Percentiles rank a stretch among this genome's conserved stretches.
These are phyloP conservation scores for Sporobolomyces phaffii DNA, from an alignment of 768 basidiomycete species.

Conservation along the genomic window DNA sequence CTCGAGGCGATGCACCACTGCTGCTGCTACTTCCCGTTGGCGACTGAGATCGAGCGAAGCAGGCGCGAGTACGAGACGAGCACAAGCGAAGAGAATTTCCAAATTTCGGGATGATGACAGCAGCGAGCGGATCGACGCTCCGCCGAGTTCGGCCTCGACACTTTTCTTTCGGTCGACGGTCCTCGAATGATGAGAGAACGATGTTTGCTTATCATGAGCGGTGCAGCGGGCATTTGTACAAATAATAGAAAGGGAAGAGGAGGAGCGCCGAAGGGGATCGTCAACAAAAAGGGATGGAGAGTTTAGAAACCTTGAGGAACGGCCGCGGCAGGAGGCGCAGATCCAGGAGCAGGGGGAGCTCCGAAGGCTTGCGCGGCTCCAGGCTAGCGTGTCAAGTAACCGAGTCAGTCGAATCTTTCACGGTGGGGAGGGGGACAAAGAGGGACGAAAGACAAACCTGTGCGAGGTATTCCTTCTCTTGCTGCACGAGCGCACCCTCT, in stretches of 20 bases:
- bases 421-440: not conserved
- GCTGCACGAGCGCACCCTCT: slow-evolving; percentile 85
- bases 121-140: no score
- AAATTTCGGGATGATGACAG: no score
- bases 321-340: not conserved
- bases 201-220: not conserved
- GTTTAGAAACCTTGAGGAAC: slow-evolving; percentile 15
- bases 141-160: no score
- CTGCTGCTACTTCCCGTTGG: no score
- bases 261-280: not conserved
- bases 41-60: no score
- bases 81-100: no score
- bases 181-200: not conserved
- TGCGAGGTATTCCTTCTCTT: slow-evolving; percentile 67
- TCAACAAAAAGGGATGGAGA: no score
- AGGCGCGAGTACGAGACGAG: no score
- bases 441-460: slow-evolving; percentile 13
- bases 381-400: not conserved
- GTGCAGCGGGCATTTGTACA: slow-evolving; percentile 7
- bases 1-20: no score
- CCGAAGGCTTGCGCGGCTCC: slow-evolving; percentile 11
- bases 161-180: not conserved
- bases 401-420: no score
- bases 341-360: not conserved
- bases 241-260: not conserved